Conservation (phyloP, 1,139 yeast species). For the Saccharomyces hybrid region DNA sequence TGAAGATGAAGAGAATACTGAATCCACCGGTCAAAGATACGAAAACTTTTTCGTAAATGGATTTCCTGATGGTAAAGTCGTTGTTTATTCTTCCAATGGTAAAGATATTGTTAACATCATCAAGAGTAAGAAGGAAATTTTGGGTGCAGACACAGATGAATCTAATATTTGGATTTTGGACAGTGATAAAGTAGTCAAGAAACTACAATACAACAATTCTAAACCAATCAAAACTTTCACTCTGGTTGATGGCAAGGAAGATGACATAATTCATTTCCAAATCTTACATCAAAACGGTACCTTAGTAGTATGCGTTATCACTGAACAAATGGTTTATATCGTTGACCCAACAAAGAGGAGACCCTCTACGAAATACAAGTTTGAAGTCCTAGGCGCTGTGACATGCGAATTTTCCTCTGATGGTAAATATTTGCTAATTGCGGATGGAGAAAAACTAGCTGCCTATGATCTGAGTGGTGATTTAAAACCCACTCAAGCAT, state of each 20-base stretch:
- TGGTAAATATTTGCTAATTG: constrained; percentile 20
- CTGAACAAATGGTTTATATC: constrained; percentile 24
- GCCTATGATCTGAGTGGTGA: constrained; percentile 16
- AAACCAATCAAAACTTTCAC: constrained; percentile 31
- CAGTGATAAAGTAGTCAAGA: constrained; percentile 28
- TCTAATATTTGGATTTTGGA: constrained; percentile 28
- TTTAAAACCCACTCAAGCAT: constrained; percentile 11
- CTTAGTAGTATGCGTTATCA: constrained; percentile 13
- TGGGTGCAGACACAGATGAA: constrained; percentile 22
- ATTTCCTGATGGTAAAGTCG: constrained; percentile 27
- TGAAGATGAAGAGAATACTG: constrained; percentile 8
- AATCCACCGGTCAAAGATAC: background rate
- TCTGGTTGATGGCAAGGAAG: constrained; percentile 27
- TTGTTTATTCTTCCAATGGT: constrained; percentile 29
- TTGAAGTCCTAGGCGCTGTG: constrained; percentile 18
- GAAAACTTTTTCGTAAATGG: constrained; percentile 27
- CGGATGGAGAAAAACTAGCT: constrained; percentile 17
- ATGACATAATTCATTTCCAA: constrained; percentile 24
- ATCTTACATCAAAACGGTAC: constrained; percentile 16
- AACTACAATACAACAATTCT: constrained; percentile 22
- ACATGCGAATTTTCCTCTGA: constrained; percentile 16
- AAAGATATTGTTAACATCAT: constrained; percentile 31
- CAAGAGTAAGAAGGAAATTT: constrained; percentile 25
- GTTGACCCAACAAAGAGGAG: constrained; percentile 31
- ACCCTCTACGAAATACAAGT: constrained; percentile 23